phyloP scores from a whole-genome alignment of 2,329 filamentous ascomycete species.

The Akanthomyces uredinophilus region DNA sequence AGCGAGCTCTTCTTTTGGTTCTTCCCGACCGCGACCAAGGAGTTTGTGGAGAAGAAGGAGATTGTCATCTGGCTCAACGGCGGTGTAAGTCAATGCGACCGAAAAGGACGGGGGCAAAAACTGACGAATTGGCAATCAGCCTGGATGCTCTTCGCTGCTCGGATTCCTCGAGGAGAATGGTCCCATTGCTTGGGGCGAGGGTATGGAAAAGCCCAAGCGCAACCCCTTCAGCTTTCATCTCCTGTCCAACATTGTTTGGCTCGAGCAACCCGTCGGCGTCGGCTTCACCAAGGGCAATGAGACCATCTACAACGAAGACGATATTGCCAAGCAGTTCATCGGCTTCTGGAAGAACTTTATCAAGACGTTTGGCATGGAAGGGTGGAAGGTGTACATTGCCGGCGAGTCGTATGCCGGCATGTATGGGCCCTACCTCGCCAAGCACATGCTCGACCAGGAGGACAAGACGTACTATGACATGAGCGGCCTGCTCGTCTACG shows the following conservation, averaged over 20 bases:
- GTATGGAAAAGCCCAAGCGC: slow-evolving; percentile 58
- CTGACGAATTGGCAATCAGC: slow-evolving; percentile 27
- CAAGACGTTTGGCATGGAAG: slow-evolving; percentile 57
- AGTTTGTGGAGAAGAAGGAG: slow-evolving; percentile 35
- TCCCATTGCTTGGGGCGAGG: slow-evolving; percentile 65
- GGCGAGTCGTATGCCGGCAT: slow-evolving; percentile 66
- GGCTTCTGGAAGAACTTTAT: slow-evolving; percentile 72
- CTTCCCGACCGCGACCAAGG: slow-evolving; percentile 41
- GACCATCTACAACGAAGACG: slow-evolving; percentile 58
- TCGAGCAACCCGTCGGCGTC: slow-evolving; percentile 63
- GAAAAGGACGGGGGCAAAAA: too few species aligned
- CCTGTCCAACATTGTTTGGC: slow-evolving; percentile 71
- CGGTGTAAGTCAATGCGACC: slow-evolving; percentile 24
- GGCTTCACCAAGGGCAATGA: slow-evolving; percentile 64
- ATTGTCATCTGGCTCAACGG: slow-evolving; percentile 45
- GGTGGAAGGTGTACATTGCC: slow-evolving; percentile 62
- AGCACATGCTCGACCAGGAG: slow-evolving; percentile 64
- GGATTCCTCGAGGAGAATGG: slow-evolving; percentile 74
- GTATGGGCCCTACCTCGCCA: slow-evolving; percentile 67
- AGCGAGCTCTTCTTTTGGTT: slow-evolving; percentile 50
- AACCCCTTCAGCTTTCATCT: slow-evolving; percentile 73
- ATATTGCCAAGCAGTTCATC: slow-evolving; percentile 61
- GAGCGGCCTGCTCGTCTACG: slow-evolving; percentile 65
- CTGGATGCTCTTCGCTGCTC: slow-evolving; percentile 57
- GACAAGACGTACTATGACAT: slow-evolving; percentile 64